phyloP scores from a whole-genome alignment of 352 stramenopile species.

The Globisporangium perplexum region DNA sequence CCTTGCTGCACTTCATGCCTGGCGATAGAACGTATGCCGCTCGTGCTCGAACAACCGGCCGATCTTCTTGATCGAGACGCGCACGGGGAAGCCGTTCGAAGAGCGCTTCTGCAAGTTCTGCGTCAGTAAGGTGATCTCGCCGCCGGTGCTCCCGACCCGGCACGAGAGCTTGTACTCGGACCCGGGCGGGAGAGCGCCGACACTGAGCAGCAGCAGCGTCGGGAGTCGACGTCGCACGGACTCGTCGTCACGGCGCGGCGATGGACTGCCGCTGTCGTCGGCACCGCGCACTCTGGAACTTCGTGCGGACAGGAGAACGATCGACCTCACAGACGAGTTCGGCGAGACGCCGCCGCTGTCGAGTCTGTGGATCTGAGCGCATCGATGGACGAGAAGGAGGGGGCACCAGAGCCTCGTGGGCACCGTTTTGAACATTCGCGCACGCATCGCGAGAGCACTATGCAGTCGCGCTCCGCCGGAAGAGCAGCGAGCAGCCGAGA shows the following conservation, averaged over 20 bases:
- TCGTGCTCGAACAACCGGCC: constrained; percentile 13
- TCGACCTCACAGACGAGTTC: neutral
- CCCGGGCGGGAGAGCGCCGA: neutral
- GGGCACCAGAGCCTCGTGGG: too few relatives aligned
- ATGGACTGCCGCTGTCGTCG: neutral
- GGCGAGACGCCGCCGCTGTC: neutral
- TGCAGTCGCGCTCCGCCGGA: too few relatives aligned
- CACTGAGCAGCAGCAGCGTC: neutral
- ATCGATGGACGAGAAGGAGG: neutral
- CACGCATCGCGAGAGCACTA: too few relatives aligned
- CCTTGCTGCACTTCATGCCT: too few relatives aligned
- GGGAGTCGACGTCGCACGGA: too few relatives aligned
- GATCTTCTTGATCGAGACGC: constrained; percentile 9
- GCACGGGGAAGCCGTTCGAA: constrained; percentile 2
- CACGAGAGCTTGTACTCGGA: neutral
- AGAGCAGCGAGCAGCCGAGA: too few relatives aligned
- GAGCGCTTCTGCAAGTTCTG: constrained; percentile 14
- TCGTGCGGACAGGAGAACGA: neutral
- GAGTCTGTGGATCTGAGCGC: neutral
- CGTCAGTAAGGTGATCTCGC: constrained; percentile 7
- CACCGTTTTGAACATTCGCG: too few relatives aligned
- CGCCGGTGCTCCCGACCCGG: neutral
- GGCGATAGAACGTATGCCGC: constrained; percentile 27
- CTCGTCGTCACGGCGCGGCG: neutral
- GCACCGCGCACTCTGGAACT: neutral